A percentile compares a stretch with the other conserved stretches of the same genome.
Conservation (phyloP, 352 stramenopile genomes). For the Phytophthora cactorum region DNA sequence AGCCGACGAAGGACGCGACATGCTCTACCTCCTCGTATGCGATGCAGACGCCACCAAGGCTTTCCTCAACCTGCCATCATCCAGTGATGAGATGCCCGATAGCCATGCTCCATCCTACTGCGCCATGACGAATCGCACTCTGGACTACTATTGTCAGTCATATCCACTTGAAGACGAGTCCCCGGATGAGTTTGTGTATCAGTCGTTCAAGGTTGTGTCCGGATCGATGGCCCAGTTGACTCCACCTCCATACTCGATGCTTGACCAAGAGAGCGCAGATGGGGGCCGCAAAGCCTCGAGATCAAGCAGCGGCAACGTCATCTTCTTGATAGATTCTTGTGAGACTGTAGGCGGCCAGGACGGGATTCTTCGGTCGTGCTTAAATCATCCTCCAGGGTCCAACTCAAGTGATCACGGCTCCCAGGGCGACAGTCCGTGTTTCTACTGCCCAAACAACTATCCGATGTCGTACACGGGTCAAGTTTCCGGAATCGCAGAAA, state of each 20-base stretch:
- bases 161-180: conserved; percentile 51
- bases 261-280: not conserved
- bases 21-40: conserved; percentile 62
- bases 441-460: conserved; percentile 55
- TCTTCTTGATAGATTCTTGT: conserved; percentile 63
- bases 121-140: conserved; percentile 56
- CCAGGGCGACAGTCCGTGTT: conserved; percentile 33
- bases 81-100: conserved; percentile 1
- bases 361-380: conserved; percentile 59
- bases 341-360: conserved; percentile 51
- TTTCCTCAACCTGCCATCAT: conserved; percentile 20
- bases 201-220: conserved; percentile 36
- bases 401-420: not conserved
- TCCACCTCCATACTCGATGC: conserved; percentile 3
- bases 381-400: conserved; percentile 26
- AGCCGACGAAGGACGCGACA: conserved; percentile 40
- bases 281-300: not conserved
- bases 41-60: conserved; percentile 25
- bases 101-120: conserved; percentile 43
- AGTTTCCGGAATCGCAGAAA: conserved; percentile 19
- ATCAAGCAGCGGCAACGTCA: conserved; percentile 19
- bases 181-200: conserved; percentile 44
- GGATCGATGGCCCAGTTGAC: conserved; percentile 17
- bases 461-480: conserved; percentile 14
- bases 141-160: conserved; percentile 57